phyloP scores from a whole-genome alignment of 805 yeast genomes.

The Candida maris region DNA sequence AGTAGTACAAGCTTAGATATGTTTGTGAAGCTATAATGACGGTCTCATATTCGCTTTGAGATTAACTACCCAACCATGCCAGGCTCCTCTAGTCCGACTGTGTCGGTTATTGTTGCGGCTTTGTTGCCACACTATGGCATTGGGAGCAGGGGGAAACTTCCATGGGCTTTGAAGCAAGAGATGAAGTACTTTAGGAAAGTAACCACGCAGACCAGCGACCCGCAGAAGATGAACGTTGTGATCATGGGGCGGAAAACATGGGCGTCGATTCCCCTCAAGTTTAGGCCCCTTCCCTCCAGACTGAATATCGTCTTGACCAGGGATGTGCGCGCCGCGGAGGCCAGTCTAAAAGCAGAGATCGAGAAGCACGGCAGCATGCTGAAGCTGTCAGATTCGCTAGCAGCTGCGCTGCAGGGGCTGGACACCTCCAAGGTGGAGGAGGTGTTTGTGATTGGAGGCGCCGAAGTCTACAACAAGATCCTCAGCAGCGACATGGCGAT shows the following conservation, averaged over 20 bases:
- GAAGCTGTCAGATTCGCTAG: slow-evolving; percentile 38
- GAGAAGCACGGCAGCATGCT: slow-evolving; percentile 15
- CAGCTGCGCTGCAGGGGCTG: slow-evolving; percentile 38
- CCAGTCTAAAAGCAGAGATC: slow-evolving; percentile 27
- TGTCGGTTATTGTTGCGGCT: slow-evolving; percentile 81
- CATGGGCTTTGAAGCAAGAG: slow-evolving; percentile 84
- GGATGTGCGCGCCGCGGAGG: slow-evolving; percentile 21
- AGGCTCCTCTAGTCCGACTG: slow-evolving; percentile 28
- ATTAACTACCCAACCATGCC: slow-evolving; percentile 1
- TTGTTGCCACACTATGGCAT: slow-evolving; percentile 78
- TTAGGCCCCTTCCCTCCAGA: slow-evolving; percentile 78
- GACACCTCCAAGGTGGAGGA: slow-evolving; percentile 41
- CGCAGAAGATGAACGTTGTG: slow-evolving; percentile 61
- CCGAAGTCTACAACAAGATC: slow-evolving; percentile 69
- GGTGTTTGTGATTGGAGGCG: slow-evolving; percentile 89
- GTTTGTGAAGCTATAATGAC: no score
- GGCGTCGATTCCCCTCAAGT: slow-evolving; percentile 85
- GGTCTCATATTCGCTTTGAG: no score
- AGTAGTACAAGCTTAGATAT: no score
- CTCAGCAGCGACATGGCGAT: slow-evolving; percentile 20
- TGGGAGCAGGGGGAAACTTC: slow-evolving; percentile 75
- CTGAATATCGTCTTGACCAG: slow-evolving; percentile 74
- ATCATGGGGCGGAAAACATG: slow-evolving; percentile 96
- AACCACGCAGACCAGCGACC: slow-evolving; percentile 45
- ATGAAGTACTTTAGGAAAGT: slow-evolving; percentile 80